Conservation (phyloP, 2,329 filamentous ascomycete species). For the Eutypa lata region DNA sequence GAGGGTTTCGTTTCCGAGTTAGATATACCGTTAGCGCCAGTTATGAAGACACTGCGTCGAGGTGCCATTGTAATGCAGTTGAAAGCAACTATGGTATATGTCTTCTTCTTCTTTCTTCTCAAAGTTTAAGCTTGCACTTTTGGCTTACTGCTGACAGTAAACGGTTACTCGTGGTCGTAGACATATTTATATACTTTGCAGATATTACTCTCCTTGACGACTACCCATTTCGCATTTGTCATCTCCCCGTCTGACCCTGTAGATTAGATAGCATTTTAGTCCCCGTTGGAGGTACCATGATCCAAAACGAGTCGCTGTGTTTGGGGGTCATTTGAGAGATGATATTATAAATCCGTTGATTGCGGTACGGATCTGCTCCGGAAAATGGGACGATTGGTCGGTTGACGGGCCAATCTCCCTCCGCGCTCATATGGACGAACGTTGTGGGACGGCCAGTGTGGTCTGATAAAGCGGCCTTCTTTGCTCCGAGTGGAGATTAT, state of each 20-base stretch:
- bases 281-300: not conserved
- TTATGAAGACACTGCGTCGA: slow-evolving; percentile 36
- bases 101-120: no score
- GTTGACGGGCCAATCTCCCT: not conserved
- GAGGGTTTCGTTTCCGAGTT: not conserved
- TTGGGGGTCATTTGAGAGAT: not conserved
- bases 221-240: not conserved
- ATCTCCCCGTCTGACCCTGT: not conserved
- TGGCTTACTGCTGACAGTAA: not conserved
- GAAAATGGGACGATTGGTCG: not conserved
- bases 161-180: no score
- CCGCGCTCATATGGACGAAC: not conserved
- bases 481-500: no score
- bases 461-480: no score
- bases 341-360: not conserved
- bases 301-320: not conserved
- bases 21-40: slow-evolving; percentile 38
- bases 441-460: not conserved
- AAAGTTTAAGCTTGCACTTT: no score
- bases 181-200: not conserved
- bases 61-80: not conserved
- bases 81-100: not conserved
- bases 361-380: not conserved
- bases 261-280: not conserved
- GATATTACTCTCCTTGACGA: not conserved